phyloP scores from a whole-genome alignment of 805 yeast species.

The Gaillardinia entomophila region DNA sequence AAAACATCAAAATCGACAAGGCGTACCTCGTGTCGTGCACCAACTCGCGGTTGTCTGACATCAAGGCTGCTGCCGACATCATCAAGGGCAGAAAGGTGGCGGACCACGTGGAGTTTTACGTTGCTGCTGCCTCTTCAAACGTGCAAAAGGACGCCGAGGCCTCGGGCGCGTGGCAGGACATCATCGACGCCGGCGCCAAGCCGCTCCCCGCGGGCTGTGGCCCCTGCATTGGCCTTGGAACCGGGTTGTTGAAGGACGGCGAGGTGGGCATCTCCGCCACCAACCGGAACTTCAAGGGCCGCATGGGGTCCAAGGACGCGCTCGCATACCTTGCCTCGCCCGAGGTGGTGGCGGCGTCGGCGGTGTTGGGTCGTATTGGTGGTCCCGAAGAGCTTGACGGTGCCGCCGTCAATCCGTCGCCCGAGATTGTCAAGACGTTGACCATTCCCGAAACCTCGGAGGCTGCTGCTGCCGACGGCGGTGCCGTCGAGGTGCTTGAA shows the following conservation, averaged over 20 bases:
- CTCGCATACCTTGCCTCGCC: slow-evolving; percentile 95
- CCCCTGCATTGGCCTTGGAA: slow-evolving; percentile 96
- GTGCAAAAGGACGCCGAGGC: slow-evolving; percentile 92
- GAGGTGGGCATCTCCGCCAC: slow-evolving; percentile 99
- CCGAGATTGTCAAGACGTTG: slow-evolving; percentile 43
- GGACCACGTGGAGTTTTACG: slow-evolving; percentile 87
- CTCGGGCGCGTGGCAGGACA: slow-evolving; percentile 85
- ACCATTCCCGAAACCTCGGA: slow-evolving; percentile 20
- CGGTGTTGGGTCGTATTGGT: slow-evolving; percentile 90
- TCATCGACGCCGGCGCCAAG: slow-evolving; percentile 88
- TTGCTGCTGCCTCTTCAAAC: slow-evolving; percentile 93
- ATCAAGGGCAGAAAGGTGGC: slow-evolving; percentile 80
- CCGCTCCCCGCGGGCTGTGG: slow-evolving; percentile 99
- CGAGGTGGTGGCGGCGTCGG: slow-evolving; percentile 97
- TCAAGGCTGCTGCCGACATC: slow-evolving; percentile 89
- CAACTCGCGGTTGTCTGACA: slow-evolving; percentile 87
- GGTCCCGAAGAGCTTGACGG: slow-evolving; percentile 85
- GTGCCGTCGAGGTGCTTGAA: slow-evolving; percentile 65
- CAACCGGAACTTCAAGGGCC: slow-evolving; percentile 96
- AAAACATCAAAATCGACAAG: slow-evolving; percentile 77
- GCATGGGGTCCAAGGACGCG: slow-evolving; percentile 98
- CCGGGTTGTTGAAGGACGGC: slow-evolving; percentile 89
- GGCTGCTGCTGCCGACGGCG: slow-evolving; percentile 15
- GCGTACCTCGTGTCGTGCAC: slow-evolving; percentile 98
- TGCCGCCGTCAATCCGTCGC: slow-evolving; percentile 35